A percentile compares a stretch with the other conserved stretches of the same genome.
Evolutionary conservation across 352 stramenopile species (phyloP).

Genomic region (Globisporangium emineosum): DNA sequence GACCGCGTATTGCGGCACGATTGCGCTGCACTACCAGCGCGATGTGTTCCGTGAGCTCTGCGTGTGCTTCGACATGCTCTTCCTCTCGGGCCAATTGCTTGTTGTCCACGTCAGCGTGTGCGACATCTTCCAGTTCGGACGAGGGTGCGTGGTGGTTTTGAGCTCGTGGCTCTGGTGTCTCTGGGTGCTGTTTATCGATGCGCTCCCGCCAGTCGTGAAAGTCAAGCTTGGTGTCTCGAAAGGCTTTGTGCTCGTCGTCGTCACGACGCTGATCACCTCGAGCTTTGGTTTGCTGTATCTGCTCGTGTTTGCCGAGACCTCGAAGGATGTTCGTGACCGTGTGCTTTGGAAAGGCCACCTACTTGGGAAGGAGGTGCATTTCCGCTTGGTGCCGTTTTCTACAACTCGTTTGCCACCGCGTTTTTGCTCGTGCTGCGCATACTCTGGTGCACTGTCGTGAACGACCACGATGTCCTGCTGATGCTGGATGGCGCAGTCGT

Average conservation of each 20-base stretch:
- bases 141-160: background rate
- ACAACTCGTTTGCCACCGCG: conserved; percentile 18
- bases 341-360: conserved; percentile 10
- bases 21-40: conserved; percentile 9
- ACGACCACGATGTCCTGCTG: conserved; percentile 19
- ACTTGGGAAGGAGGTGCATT: background rate
- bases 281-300: background rate
- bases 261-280: conserved; percentile 1
- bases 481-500: conserved; percentile 22
- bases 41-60: conserved; percentile 11
- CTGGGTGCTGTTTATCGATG: conserved; percentile 20
- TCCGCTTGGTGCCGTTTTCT: conserved; percentile 25
- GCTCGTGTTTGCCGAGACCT: background rate
- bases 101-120: conserved; percentile 18
- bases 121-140: conserved; percentile 18
- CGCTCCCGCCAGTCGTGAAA: conserved; percentile 18
- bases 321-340: conserved; percentile 13
- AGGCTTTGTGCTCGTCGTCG: conserved; percentile 1
- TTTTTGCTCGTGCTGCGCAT: conserved; percentile 20
- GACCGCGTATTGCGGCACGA: background rate
- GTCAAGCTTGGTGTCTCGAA: conserved; percentile 8
- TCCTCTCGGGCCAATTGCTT: conserved; percentile 23
- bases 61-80: conserved; percentile 28
- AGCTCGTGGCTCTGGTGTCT: conserved; percentile 23
- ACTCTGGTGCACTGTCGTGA: conserved; percentile 16